A percentile compares a stretch with the other conserved stretches of the same genome.
Evolutionary conservation across 768 basidiomycete genomes (phyloP).

Genomic region (Russula griseocarnosa): DNA sequence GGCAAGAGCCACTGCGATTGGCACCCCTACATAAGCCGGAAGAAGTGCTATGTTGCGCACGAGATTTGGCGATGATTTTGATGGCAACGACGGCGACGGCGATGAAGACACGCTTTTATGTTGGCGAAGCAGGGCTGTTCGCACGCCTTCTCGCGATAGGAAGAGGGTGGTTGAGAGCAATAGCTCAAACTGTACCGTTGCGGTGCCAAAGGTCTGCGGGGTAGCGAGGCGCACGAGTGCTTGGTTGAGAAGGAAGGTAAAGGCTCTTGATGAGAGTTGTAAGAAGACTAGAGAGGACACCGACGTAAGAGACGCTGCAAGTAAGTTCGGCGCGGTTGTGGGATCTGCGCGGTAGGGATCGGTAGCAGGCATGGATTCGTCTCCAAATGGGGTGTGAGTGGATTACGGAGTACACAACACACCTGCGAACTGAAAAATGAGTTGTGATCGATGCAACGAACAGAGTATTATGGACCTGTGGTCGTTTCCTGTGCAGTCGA

Average conservation of each 20-base stretch:
- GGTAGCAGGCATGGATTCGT: not conserved
- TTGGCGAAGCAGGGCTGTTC: slow-evolving; percentile 77
- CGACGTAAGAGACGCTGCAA: slow-evolving; percentile 44
- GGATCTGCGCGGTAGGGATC: not conserved
- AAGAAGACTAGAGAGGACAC: slow-evolving; percentile 72
- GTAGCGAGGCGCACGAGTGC: slow-evolving; percentile 77
- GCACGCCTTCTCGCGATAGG: slow-evolving; percentile 87
- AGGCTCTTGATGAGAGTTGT: slow-evolving; percentile 75
- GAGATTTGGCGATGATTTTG: slow-evolving; percentile 13
- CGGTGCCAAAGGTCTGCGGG: slow-evolving; percentile 83
- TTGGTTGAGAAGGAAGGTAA: slow-evolving; percentile 91
- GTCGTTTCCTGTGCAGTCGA: too few species aligned
- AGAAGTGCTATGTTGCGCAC: slow-evolving; percentile 54
- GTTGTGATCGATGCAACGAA: not conserved
- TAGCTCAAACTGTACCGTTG: slow-evolving; percentile 92
- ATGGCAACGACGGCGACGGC: not conserved
- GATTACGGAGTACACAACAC: not conserved
- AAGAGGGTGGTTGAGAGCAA: slow-evolving; percentile 87
- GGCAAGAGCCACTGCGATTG: slow-evolving; percentile 52
- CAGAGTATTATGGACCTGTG: too few species aligned
- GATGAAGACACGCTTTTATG: slow-evolving; percentile 19
- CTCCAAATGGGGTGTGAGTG: not conserved
- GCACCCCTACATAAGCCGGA: slow-evolving; percentile 65
- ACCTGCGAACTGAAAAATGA: not conserved
- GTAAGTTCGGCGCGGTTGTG: slow-evolving; percentile 7